Conservation (phyloP, 2,329 filamentous ascomycete genomes). For the Anthostomella pinea region DNA sequence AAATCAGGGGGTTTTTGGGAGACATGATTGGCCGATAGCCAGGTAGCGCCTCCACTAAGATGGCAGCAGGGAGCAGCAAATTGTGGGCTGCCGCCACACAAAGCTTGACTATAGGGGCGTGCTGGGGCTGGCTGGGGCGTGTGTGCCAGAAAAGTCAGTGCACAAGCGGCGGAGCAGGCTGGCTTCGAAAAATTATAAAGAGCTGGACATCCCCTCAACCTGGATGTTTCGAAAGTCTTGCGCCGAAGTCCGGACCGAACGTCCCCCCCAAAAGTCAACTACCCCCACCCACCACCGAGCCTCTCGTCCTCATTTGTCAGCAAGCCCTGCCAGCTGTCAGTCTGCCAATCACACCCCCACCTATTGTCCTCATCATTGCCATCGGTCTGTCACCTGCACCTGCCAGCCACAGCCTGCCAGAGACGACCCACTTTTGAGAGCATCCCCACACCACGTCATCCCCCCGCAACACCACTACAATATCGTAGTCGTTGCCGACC, state of each 20-base stretch:
- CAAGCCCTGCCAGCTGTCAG: conserved; percentile 23
- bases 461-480: too few species aligned
- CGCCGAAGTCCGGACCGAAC: conserved; percentile 56
- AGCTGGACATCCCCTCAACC: conserved; percentile 52
- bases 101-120: too few species aligned
- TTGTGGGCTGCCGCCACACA: conserved; percentile 33
- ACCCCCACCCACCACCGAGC: conserved; percentile 27
- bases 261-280: conserved; percentile 37
- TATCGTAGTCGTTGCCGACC: too few species aligned
- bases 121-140: conserved; percentile 25
- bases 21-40: conserved; percentile 23
- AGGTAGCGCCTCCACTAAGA: conserved; percentile 25
- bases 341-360: conserved; percentile 25
- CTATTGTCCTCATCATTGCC: too few species aligned
- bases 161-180: conserved; percentile 25
- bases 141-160: conserved; percentile 27
- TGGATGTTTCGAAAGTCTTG: conserved; percentile 47
- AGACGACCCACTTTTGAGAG: conserved; percentile 10
- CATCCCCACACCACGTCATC: conserved; percentile 1
- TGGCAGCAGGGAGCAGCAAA: conserved; percentile 26
- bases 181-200: conserved; percentile 53
- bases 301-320: conserved; percentile 21
- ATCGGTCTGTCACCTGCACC: too few species aligned
- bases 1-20: conserved; percentile 25
- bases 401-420: conserved; percentile 18